Evolutionary conservation across 495 filamentous ascomycete species (phyloP), one percentile per base, ranked within the genome.

Genomic region (Penicillium soppii): DNA sequence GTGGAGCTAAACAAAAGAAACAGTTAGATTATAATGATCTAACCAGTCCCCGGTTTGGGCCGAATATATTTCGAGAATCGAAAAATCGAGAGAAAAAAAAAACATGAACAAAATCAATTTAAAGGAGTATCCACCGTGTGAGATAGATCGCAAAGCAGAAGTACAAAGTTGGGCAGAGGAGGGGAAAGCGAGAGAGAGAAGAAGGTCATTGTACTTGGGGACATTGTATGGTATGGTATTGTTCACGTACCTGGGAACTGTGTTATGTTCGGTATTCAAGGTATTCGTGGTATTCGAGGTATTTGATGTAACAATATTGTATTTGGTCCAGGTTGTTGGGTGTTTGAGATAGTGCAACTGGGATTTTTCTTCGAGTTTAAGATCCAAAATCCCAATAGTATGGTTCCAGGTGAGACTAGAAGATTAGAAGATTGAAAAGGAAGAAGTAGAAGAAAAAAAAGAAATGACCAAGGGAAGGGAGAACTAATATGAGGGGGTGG

Each of bases 1-100:
- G 55, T 62, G 61, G 58, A 59, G 61, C 58, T 45, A 54, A 43
- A 56, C 50, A 57, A 57, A n/a, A 57, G 39, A 62, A 62, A 54
- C 45, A 40, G 40, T 57, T 40, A 65, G 61, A 58, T 54, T 35
- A 39, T 21, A 46, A 51, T 39, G 58, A 62, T 54, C 52, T 33
- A 51, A 54, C 35, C 39, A 47, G 53, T 22, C 19, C 36, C 26
- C 19, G 40, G n/a, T n/a, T 44, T 41, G n/a, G 35, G 15, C 38
- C 42, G 45, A 50, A 44, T 22, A 35, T 43, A 56, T 45, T 7
- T n/a, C n/a, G n/a, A n/a, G n/a, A n/a, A 44, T n/a, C 33, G 7
- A 39, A n/a, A 40, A 37, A 35, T 27, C 8, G 27, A 36, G 38
- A 38, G 23, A 22, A 32, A 41, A n/a, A 19, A 5, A 39, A 37